These are phyloP conservation scores for Crithidia fasciculata DNA, from an alignment of 208 protist species.

Conservation along the genomic window DNA sequence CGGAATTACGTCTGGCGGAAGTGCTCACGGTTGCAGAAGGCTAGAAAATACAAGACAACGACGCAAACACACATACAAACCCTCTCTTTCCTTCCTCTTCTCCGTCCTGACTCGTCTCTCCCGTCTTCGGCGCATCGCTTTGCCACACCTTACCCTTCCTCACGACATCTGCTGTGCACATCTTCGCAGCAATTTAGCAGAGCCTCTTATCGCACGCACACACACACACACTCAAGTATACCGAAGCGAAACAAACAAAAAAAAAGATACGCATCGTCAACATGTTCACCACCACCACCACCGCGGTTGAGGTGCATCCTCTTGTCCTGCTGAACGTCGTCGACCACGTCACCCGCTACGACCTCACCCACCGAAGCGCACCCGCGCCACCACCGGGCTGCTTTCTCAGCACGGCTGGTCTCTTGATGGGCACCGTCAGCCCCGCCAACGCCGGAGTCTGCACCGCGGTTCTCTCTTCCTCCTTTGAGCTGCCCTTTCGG, in stretches of 20 bases:
- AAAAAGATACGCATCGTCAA: neutral
- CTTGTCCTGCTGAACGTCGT: slow-evolving; percentile 75
- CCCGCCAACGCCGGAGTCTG: neutral
- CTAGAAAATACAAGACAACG: too few species aligned
- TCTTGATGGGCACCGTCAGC: slow-evolving; percentile 26
- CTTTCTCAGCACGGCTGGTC: neutral
- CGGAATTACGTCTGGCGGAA: too few species aligned
- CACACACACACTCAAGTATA: neutral
- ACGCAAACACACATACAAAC: too few species aligned
- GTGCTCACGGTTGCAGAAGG: too few species aligned
- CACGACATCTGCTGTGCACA: too few species aligned
- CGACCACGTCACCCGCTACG: slow-evolving; percentile 63
- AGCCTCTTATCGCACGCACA: neutral
- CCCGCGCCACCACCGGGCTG: neutral
- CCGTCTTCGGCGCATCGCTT: too few species aligned
- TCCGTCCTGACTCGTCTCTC: too few species aligned
- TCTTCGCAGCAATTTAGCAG: neutral
- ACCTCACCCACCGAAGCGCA: neutral
- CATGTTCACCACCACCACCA: neutral
- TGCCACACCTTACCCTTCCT: too few species aligned
- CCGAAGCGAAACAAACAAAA: neutral
- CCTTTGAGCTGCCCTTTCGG: slow-evolving; percentile 50
- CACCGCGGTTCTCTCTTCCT: slow-evolving; percentile 43
- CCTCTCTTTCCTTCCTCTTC: too few species aligned
- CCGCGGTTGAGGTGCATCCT: slow-evolving; percentile 52